Conservation (phyloP, 345 rosid species). For the Cardamine occulta region DNA sequence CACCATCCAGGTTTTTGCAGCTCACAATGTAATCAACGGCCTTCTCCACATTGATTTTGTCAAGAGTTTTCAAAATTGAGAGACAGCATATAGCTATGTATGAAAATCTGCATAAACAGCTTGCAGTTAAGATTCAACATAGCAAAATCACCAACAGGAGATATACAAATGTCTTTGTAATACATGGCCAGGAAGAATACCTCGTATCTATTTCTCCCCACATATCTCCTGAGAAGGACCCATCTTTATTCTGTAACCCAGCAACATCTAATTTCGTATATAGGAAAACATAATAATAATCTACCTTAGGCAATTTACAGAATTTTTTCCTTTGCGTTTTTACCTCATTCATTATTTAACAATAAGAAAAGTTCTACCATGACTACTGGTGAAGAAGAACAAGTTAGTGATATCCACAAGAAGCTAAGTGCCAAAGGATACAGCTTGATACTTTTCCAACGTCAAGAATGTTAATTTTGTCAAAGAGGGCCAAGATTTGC, state of each 20-base stretch:
- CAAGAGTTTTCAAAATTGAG: conserved; percentile 61
- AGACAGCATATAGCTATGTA: conserved; percentile 88
- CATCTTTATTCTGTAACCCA: conserved; percentile 88
- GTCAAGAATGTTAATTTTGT: conserved; percentile 72
- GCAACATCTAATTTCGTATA: conserved; percentile 57
- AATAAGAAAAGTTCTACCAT: background rate
- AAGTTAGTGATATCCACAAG: background rate
- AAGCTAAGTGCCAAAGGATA: conserved; percentile 60
- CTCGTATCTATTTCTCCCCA: conserved; percentile 98
- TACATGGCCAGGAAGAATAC: conserved; percentile 47
- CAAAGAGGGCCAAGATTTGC: conserved; percentile 77
- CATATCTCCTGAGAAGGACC: conserved; percentile 90
- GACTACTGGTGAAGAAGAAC: conserved; percentile 2
- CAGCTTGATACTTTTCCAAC: conserved; percentile 67
- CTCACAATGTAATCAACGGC: conserved; percentile 80
- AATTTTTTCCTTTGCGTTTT: background rate
- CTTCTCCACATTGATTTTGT: conserved; percentile 71
- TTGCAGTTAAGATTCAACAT: conserved; percentile 14
- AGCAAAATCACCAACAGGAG: background rate
- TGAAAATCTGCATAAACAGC: conserved; percentile 63
- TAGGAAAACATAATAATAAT: conserved; percentile 34
- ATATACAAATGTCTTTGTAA: background rate
- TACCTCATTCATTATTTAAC: background rate
- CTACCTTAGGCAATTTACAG: background rate
- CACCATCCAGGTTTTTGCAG: conserved; percentile 94